Evolutionary conservation across 352 stramenopile species (phyloP), one percentile per base, ranked within the genome.

Genomic region (Globisporangium paroecandrum): DNA sequence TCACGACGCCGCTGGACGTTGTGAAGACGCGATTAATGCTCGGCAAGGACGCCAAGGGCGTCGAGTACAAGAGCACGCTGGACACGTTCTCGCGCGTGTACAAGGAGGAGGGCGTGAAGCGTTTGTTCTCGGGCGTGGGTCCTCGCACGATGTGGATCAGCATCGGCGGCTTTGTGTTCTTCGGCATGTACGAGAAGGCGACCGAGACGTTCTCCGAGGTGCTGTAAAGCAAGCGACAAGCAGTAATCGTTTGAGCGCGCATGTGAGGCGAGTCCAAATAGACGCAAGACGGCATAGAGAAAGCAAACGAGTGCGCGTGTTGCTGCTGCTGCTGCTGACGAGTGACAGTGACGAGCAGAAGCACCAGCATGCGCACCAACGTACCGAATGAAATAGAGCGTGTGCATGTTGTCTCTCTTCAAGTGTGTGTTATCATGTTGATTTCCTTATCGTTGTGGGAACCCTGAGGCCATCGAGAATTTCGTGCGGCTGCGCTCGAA

Each of bases 101-200:
- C 65, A 79, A 75, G 27, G 87, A 98, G 59, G 97, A 99, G 82
- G 95, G 97, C 38, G 65, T 81, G 32, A 83, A 77, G 64, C 89
- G 94, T 32, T 81, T 99, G 24, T 98, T 99, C 62, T 95, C 89
- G 29, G 98, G 97, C 18, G 86, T 99, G 20, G 91, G 97, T 55
- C 97, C 98, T 4, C 88, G 98, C 65, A 98, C 98, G 0, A 98
- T 99, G 83, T 99, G 98, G 98, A 99, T 99, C 77, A 97, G 92
- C 24, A 98, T 99, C 72, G 98, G 98, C 49, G 98, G 98, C 47
- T 99, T 99, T 77, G 95, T 99, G n/a, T 99, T 99, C 79, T 99
- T 99, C 70, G 97, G 97, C 62, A 97, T 97, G 65, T 99, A 99
- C 79, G 97, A 99, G 69, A 96, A 95, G 76, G 73, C 83, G 57